Base-by-base conservation (phyloP, 192 early-diverging fungal species). In the Backusella mclennaniae region DNA sequence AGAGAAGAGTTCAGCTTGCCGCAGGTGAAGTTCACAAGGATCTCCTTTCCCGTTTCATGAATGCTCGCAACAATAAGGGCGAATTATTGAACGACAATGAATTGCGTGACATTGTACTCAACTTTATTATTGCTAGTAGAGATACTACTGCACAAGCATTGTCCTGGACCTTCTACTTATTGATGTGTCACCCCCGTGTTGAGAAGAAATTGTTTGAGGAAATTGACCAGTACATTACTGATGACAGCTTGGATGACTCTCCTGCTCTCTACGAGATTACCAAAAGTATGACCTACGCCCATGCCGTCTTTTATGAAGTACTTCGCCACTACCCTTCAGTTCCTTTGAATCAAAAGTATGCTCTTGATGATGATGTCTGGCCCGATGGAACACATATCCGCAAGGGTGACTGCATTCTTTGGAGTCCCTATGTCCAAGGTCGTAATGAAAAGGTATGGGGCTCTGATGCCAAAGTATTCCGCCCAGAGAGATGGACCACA, bases 271-370 rank as follows among this genome's bases (percentile, higher is more conserved):
- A 84, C 76, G 76, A 74, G 42, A 73, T 66, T 6, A 71, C 77
- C n/a, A 77, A 75, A 35, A 70, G 80, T 38, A 83, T 83, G 82
- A 77, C 67, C 6, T 83, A 83, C 71, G 56, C 73, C 11, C 82
- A 83, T 75, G 82, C 82, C 35, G 74, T 77, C 69, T 79, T 80
- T 21, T 78, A 53, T 38, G 93, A 94, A 82, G 79, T 85, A 21
- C 75, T 93, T 35, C 85, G 93, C 7, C 77, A 92, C 12, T 86
- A 91, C 78, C 92, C 93, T 41, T 80, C 87, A 33, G 91, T 95
- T 26, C 93, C 92, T 14, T 52, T 38, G 3, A 86, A 92, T 53
- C 38, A 79, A 14, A 92, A 92, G 77, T 76, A 80, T 31, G 85
- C 87, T 17, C 69, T 90, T 29, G 63, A 84, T 1, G 90, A 93